phyloP scores from a whole-genome alignment of 1,284 basidiomycete species.

The Meripilus lineatus region DNA sequence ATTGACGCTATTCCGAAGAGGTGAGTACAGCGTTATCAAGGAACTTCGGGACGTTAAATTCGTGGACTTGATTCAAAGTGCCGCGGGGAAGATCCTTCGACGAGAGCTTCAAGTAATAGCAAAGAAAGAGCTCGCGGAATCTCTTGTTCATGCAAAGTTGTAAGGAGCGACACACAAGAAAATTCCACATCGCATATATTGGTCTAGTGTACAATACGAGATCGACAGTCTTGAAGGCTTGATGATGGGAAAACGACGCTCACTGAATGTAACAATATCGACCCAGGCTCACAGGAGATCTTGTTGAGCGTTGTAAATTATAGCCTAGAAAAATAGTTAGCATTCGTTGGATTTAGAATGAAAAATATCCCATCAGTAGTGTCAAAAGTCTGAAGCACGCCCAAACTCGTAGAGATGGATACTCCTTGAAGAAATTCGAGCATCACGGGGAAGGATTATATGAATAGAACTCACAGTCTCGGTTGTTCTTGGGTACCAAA shows the following conservation, averaged over 20 bases:
- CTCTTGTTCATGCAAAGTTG: neutral
- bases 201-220: too few species aligned
- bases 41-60: neutral
- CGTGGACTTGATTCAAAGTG: conserved; percentile 32
- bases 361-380: conserved; percentile 43
- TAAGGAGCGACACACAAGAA: too few species aligned
- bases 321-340: too few species aligned
- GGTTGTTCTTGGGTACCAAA: conserved; percentile 4
- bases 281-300: too few species aligned
- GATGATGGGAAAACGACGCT: too few species aligned
- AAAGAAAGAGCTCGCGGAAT: conserved; percentile 10
- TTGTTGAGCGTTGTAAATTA: too few species aligned
- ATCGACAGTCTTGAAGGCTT: too few species aligned
- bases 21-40: conserved; percentile 27
- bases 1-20: conserved; percentile 65
- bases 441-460: conserved; percentile 17
- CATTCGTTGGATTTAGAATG: neutral
- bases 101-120: conserved; percentile 42
- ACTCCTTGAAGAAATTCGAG: conserved; percentile 90
- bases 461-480: conserved; percentile 30
- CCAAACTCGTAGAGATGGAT: conserved; percentile 41
- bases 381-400: conserved; percentile 75
- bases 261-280: too few species aligned
- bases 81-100: conserved; percentile 69
- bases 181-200: too few species aligned